Evolutionary conservation across 2,329 filamentous ascomycete species (phyloP).

Genomic region (Aspergillus caelatus): DNA sequence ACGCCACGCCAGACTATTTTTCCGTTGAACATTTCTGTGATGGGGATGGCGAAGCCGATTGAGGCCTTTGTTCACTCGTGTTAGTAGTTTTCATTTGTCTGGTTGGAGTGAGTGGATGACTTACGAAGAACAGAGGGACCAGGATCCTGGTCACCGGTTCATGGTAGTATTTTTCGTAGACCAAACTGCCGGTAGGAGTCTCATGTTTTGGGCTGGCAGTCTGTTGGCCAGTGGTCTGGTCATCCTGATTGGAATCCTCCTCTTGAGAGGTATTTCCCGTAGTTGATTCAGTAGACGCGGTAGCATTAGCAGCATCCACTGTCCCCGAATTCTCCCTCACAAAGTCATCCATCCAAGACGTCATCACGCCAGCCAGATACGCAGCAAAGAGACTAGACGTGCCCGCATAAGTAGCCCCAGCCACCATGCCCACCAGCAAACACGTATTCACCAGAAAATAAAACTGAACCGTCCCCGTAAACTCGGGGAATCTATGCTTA

Average conservation of each 20-base stretch:
- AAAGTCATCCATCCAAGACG: conserved; percentile 54
- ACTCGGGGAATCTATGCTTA: conserved; percentile 11
- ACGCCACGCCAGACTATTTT: conserved; percentile 71
- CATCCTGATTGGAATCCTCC: background rate
- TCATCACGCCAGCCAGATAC: conserved; percentile 57
- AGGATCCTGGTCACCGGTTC: conserved; percentile 56
- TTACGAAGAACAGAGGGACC: conserved; percentile 73
- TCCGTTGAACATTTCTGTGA: conserved; percentile 68
- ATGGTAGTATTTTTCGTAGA: conserved; percentile 54
- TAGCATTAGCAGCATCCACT: background rate
- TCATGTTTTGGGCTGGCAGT: background rate
- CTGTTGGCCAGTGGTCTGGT: background rate
- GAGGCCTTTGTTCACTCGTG: conserved; percentile 40
- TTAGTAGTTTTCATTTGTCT: background rate
- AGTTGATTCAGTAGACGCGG: background rate
- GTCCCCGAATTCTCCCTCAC: background rate
- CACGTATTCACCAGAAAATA: conserved; percentile 48
- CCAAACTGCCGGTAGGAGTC: conserved; percentile 24
- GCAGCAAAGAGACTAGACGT: conserved; percentile 61
- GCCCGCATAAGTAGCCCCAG: conserved; percentile 56
- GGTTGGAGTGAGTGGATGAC: conserved; percentile 20
- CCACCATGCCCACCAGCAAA: conserved; percentile 50
- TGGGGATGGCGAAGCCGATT: conserved; percentile 78
- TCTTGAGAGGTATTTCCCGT: background rate
- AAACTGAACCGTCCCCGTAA: conserved; percentile 20